Evolutionary conservation across 2,329 filamentous ascomycete species (phyloP).

Genomic region (Xylaria digitata): DNA sequence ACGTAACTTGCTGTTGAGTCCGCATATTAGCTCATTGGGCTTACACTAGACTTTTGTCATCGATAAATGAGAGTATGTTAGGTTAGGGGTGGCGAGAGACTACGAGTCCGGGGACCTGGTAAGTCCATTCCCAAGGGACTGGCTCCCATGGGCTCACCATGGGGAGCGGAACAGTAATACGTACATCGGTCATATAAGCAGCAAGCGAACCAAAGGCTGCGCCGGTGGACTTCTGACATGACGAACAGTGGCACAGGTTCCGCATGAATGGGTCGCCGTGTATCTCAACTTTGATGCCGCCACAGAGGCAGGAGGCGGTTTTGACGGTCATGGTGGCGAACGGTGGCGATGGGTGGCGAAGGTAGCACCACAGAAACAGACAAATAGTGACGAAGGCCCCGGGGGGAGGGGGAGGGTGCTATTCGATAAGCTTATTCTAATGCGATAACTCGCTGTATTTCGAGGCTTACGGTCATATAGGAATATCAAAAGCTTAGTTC

Average conservation of each 20-base stretch:
- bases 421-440: background rate
- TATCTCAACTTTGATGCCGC: slow-evolving; percentile 40
- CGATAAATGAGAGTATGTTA: too few species aligned
- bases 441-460: too few species aligned
- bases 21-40: slow-evolving; percentile 1
- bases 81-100: background rate
- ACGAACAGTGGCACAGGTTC: slow-evolving; percentile 46
- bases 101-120: background rate
- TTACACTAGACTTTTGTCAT: background rate
- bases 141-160: background rate
- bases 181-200: slow-evolving; percentile 41
- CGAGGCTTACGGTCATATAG: too few species aligned
- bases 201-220: slow-evolving; percentile 34
- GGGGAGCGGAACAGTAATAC: background rate
- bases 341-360: background rate
- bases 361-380: background rate
- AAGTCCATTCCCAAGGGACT: background rate
- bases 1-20: slow-evolving; percentile 38
- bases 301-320: slow-evolving; percentile 47
- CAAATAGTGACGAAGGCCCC: too few species aligned
- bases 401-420: background rate
- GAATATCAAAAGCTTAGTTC: too few species aligned
- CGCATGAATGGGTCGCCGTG: slow-evolving; percentile 35
- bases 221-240: slow-evolving; percentile 44
- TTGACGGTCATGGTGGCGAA: slow-evolving; percentile 29